These are phyloP conservation scores for Claviceps sp. DNA, from an alignment of 2,329 filamentous ascomycete species.

Conservation along the genomic window DNA sequence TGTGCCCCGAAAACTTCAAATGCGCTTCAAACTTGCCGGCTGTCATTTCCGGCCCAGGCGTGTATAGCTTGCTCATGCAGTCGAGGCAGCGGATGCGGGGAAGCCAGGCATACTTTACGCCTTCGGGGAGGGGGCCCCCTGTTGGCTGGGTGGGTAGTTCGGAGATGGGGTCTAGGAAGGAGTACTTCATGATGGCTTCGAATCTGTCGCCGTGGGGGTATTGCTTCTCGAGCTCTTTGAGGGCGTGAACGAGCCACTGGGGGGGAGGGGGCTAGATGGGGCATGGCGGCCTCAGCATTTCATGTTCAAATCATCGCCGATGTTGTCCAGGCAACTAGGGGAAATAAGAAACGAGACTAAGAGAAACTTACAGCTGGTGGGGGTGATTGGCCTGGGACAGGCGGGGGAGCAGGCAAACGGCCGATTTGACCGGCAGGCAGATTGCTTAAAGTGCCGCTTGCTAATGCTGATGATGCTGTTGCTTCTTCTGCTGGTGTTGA, in stretches of 20 bases:
- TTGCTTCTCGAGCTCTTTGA: slow-evolving; percentile 54
- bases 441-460: slow-evolving; percentile 21
- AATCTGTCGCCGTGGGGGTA: slow-evolving; percentile 70
- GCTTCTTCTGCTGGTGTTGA: no score
- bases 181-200: slow-evolving; percentile 84
- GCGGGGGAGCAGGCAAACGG: slow-evolving; percentile 53
- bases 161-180: slow-evolving; percentile 60
- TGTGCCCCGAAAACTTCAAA: slow-evolving; percentile 70
- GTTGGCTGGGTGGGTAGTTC: slow-evolving; percentile 48
- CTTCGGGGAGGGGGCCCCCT: slow-evolving; percentile 35
- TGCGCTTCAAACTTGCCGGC: slow-evolving; percentile 90
- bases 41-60: slow-evolving; percentile 70
- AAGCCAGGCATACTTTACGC: slow-evolving; percentile 68
- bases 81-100: slow-evolving; percentile 86
- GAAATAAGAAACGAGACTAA: background rate
- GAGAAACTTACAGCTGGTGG: slow-evolving; percentile 45
- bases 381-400: slow-evolving; percentile 39
- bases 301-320: no score
- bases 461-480: slow-evolving; percentile 12
- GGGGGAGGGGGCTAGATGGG: slow-evolving; percentile 62
- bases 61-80: slow-evolving; percentile 89
- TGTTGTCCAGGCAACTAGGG: background rate
- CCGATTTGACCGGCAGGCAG: slow-evolving; percentile 45
- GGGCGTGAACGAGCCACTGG: slow-evolving; percentile 66
- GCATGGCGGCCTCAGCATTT: background rate